Evolutionary conservation across 108 stramenopile genomes (phyloP), one percentile per base, ranked within the genome.

Genomic region (Licmophora abbreviata): DNA sequence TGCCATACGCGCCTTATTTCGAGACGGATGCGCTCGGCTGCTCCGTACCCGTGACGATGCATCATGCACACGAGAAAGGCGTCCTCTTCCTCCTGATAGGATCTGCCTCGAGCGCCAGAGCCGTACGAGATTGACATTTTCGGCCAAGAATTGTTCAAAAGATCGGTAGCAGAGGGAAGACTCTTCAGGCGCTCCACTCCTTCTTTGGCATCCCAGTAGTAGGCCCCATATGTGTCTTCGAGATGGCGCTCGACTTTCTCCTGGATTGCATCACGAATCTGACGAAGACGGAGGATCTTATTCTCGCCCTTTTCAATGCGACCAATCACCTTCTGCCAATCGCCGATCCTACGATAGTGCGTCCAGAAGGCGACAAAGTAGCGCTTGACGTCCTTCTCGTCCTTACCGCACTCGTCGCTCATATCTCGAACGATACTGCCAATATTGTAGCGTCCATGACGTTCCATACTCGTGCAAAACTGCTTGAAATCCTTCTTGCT

Each of bases 41-140:
- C 78, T 29, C 95, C 96, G 61, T 87, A 97, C 0, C 96, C 98
- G 63, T 92, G 90, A n/a, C 83, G 74, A 58, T 94, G 78, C 93
- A 99, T 90, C 87, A 93, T 92, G 44, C 72, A 86, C 21, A 97
- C 48, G 58, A 99, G 64, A 55, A 97, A 99, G 7, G 89, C 83
- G 76, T 99, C 98, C 59, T 99, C 95, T 58, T 99, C 96, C 54
- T 90, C 89, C 41, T 85, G 88, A 51, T 82, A 95, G 2, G 74
- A 72, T 37, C 76, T 64, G 6, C 72, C 82, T 46, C 71, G 73
- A 0, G 50, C 54, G 22, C 64, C 58, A 9, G 61, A 48, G 26
- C 83, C 83, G 54, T 92, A 87, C 42, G 85, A 85, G 54, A 92
- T 71, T 40, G 79, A 84, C 80, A 92, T 75, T 42, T 60, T 69